Base-by-base conservation (phyloP, 345 rosid genomes). In the Anacardium occidentale region DNA sequence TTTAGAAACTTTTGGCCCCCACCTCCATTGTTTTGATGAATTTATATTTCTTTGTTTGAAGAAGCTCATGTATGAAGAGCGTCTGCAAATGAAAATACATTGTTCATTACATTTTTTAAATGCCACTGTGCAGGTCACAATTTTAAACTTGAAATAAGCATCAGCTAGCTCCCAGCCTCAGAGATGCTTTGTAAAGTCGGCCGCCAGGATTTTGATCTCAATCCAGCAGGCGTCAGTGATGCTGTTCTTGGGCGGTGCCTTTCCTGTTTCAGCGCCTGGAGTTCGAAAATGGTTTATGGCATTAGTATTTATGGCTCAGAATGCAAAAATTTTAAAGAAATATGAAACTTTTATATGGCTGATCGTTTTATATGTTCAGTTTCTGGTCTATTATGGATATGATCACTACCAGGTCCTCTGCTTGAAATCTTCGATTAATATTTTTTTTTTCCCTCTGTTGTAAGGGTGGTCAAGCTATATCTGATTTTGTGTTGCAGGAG, bases 151-250 rank as follows among this genome's bases (percentile, higher is more conserved):
- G 68, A 64, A 76, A 65, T 13, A 69, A 58, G 69, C 71, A 75
- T 87, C 76, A 89, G 78, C 86, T 85, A 89, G 79, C 86, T 85
- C 2, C 70, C 84, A 55, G 89, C 81, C 84, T 94, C 98, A 1
- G 90, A 85, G 76, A 94, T 94, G 88, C 98, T 92, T 37, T 88
- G 93, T 62, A 94, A 77, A 26, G 89, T 83, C 18, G 98, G 98
- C 66, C 90, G 86, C 98, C 98, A 94, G 65, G 90, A 74, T 79
- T 88, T 94, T 48, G 93, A 61, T 75, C 85, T 86, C 12, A 77
- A 72, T 24, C 80, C 81, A 50, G 81, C 81, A 21, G 88, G 62
- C 74, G 69, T 89, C 11, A 55, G 74, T 42, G 89, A 64, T 6
- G 82, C 68, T 13, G 87, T 66, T 75, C 87, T 79, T 37, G 80